Base-by-base conservation (phyloP, 306 rosid genomes). In the Cyclanthera cordifolia region DNA sequence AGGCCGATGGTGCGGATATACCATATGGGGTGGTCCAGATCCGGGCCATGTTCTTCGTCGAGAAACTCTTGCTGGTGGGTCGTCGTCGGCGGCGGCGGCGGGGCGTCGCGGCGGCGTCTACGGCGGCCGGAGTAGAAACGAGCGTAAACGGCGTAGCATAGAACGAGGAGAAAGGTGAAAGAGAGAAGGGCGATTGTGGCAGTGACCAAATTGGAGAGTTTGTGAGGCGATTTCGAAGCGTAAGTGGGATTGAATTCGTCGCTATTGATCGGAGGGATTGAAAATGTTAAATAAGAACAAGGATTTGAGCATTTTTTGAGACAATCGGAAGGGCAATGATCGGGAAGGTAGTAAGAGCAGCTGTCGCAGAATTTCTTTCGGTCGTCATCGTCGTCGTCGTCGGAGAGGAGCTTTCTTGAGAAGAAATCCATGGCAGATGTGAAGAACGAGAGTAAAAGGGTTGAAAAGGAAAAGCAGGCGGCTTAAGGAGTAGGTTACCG, bases 1-100 rank as follows among this genome's bases (percentile, higher is more conserved):
- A 91, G 89, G 37, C 97, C 97, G 17, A 69, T 45, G n/a, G 97
- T 91, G 16, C 88, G 86, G 63, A 91, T 91, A 55, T 88, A 82
- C 97, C 97, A 91, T 9, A 91, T 81, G 56, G 86, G 96, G 24
- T 91, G 91, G 24, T 88, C 96, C 78, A 88, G 39, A 20, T 79
- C 13, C 48, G 83, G 83, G 0, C 86, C 85, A 3, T 79, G 76
- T 4, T 82, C 92, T 67, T 88, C 86, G 71, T 90, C 96, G 6
- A 76, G 27, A 72, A 79, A 79, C 57, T 77, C 84, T 8, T 46
- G 4, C 1, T 14, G 70, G 12, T 66, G 54, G 4, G 54, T 43
- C 3, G 4, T 19, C 1, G 17, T 7, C 53, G 70, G 15, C 53
- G 70, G 70, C 1, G 70, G 69, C 2, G 15, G 21, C 69, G 19